Evolutionary conservation across 331 rosid species (phyloP), one percentile per base, ranked within the genome.

Genomic region (Pyracantha coccinea): DNA sequence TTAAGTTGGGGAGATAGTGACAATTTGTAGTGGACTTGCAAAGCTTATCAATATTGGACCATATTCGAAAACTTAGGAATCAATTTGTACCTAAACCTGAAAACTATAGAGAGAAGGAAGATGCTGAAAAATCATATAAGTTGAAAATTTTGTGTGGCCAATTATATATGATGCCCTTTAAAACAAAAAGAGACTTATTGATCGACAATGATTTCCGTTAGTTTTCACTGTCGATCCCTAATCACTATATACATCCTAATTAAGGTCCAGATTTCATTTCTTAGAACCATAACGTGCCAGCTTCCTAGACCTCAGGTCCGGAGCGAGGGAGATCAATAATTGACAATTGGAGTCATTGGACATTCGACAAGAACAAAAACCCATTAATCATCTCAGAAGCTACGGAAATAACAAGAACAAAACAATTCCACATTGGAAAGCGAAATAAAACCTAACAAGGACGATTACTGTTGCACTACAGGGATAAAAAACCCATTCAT

Each of bases 391-490:
- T 67, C 60, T 44, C 27, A 24, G 57, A 74, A 63, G 64, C 55
- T 21, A 47, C 3, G 52, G 41, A 69, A 35, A 53, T 13, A 24
- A 0, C 14, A 41, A 41, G 52, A 66, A 64, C 65, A 65, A 73
- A 45, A 53, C 15, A 47, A 31, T 31, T 63, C 44, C 73, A 77
- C 44, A 66, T 76, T 21, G 38, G 92, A 88, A 68, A 86, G 80
- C 71, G 86, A 88, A 79, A 77, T 71, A 61, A 71, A 72, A 87
- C 87, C 90, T 80, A 86, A 82, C 86, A 80, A 57, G 45, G 66
- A 20, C 8, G 58, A 38, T 50, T n/a, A 52, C 21, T 29, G 23
- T 35, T 52, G 57, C 58, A 21, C 54, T 5, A 71, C 31, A 32
- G 64, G 67, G 68, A 29, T 28, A 7, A 27, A 12, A 62, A 28